A percentile compares a stretch with the other conserved stretches of the same genome.
These are phyloP conservation scores for Erysimum cheiranthoides DNA, from an alignment of 345 rosid species.

Conservation along the genomic window DNA sequence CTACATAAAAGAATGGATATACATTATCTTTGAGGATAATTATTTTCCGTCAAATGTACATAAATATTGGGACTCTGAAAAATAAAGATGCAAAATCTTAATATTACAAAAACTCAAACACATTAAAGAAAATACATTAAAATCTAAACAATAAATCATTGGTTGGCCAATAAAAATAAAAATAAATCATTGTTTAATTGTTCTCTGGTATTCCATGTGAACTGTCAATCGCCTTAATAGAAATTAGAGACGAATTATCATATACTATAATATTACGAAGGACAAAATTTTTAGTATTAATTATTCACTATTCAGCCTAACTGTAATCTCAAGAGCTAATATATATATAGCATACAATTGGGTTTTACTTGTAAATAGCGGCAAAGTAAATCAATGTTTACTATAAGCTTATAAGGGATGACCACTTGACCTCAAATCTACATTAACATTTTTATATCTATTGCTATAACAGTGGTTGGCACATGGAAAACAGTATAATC, in stretches of 20 bases:
- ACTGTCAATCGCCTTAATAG: neutral
- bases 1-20: too few relatives aligned
- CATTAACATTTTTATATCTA: neutral
- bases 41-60: too few relatives aligned
- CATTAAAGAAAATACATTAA: neutral
- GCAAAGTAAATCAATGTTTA: slow-evolving; percentile 3
- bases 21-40: too few relatives aligned
- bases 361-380: slow-evolving; percentile 29
- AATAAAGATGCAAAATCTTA: too few relatives aligned
- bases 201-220: neutral
- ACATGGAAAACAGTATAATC: slow-evolving; percentile 27
- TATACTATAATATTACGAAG: neutral
- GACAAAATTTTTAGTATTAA: neutral
- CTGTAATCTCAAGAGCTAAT: slow-evolving; percentile 13
- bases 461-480: slow-evolving; percentile 35
- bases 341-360: neutral
- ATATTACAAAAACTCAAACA: too few relatives aligned
- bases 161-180: neutral
- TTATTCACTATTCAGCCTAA: neutral
- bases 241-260: slow-evolving; percentile 6
- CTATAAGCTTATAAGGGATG: slow-evolving; percentile 15
- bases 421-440: slow-evolving; percentile 30
- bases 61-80: too few relatives aligned
- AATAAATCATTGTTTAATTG: neutral
- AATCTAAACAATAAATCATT: neutral